Base-by-base conservation (phyloP, 306 rosid genomes). In the Rubus idaeus region DNA sequence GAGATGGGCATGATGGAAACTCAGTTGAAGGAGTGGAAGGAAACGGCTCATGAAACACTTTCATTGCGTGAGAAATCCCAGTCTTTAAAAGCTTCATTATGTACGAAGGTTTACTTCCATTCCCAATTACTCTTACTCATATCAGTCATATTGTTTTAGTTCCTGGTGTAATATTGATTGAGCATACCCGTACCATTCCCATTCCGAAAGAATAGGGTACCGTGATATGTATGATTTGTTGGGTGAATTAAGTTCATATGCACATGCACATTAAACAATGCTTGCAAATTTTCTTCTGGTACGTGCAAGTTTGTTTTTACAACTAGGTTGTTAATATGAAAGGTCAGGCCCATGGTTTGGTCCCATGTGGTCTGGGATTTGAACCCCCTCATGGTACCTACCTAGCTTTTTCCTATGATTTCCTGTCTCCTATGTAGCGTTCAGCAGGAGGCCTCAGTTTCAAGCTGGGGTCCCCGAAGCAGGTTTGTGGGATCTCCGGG, bases 1-100 rank as follows among this genome's bases (percentile, higher is more conserved):
- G 99, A 95, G 88, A 89, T 95, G 97, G 93, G 83, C 71, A 92
- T 95, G 97, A 87, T 95, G 97, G 96, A 95, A 87, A 88, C 87
- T 78, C 99, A 92, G 75, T 65, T 90, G 80, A 92, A 92, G 83
- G 88, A 93, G 71, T 95, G 99, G 97, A 85, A 92, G 81, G 92
- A 92, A 71, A 89, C 92, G 63, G 93, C 97, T 73, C 90, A 90
- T 53, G 97, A 92, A 76, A 90, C 96, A 44, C 87, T 84, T 50
- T 87, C 92, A 40, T 78, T 90, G 55, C 94, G 91, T 56, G 97
- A 90, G 77, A 87, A 90, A 81, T 88, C 89, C 44, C 84, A 90
- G 71, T 83, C 89, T 55, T 83, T 92, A 20, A 85, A 84, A 89
- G 83, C 84, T 71, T 75, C 63, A 60, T 80, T 90, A 74, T 78